phyloP scores from a whole-genome alignment of 345 rosid genomes.

The Xanthoceras sorbifolium region DNA sequence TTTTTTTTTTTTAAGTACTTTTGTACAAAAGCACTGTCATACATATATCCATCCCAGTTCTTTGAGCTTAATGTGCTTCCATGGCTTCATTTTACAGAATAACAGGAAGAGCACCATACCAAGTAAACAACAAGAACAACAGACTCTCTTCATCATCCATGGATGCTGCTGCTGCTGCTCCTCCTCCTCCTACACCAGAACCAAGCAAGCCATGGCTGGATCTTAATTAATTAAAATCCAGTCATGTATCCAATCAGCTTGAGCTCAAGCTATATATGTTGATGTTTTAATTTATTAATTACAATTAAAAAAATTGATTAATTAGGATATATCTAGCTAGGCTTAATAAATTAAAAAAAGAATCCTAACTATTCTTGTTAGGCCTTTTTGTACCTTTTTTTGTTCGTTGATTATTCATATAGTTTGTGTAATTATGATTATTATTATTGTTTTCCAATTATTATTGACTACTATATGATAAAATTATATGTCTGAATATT shows the following conservation, averaged over 20 bases:
- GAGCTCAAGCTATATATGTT: constrained; percentile 49
- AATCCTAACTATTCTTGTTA: not conserved
- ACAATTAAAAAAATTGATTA: not conserved
- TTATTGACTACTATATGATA: not conserved
- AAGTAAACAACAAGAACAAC: constrained; percentile 26
- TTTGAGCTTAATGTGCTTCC: not conserved
- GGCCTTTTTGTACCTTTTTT: not conserved
- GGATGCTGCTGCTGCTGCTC: constrained; percentile 21
- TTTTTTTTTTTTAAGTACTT: too few relatives aligned
- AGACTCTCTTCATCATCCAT: constrained; percentile 21
- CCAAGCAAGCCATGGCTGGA: constrained; percentile 21
- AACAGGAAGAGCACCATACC: constrained; percentile 69
- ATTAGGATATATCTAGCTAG: not conserved
- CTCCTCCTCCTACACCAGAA: constrained; percentile 35
- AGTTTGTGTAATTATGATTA: constrained; percentile 3
- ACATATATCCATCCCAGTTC: too few relatives aligned
- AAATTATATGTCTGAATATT: not conserved
- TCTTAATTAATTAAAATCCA: constrained; percentile 34
- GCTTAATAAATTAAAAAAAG: not conserved
- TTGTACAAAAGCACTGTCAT: too few relatives aligned
- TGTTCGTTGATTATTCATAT: not conserved
- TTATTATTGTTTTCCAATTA: too few relatives aligned
- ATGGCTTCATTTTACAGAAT: constrained; percentile 37
- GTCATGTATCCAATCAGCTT: constrained; percentile 45
- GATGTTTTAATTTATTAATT: not conserved